Percentiles rank a stretch among this genome's conserved stretches.
Conservation (phyloP, 192 early-diverging fungal species). For the Backusella luteola region DNA sequence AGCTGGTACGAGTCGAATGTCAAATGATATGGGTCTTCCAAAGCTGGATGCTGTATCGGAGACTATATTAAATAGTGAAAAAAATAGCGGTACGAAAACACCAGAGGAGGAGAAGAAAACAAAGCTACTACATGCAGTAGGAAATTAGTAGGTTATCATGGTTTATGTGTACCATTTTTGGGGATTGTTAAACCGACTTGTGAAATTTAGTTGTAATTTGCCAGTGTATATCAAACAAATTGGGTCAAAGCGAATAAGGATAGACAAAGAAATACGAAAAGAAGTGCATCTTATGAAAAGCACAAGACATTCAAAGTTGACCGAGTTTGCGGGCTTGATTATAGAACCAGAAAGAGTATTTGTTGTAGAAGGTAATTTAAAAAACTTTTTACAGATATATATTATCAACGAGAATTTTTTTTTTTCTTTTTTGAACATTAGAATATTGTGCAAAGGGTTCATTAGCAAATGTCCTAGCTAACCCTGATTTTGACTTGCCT, state of each 20-base stretch:
- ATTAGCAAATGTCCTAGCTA: constrained; percentile 36
- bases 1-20: not conserved
- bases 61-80: not conserved
- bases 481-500: constrained; percentile 40
- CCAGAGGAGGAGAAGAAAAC: not conserved
- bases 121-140: not conserved
- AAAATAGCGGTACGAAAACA: not conserved
- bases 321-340: constrained; percentile 43
- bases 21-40: not conserved
- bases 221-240: constrained; percentile 29
- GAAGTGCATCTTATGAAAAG: constrained; percentile 22
- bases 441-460: constrained; percentile 45
- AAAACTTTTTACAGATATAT: not conserved
- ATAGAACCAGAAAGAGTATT: constrained; percentile 30
- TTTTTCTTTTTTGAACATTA: not conserved
- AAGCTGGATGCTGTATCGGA: not conserved
- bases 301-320: constrained; percentile 40
- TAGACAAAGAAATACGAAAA: constrained; percentile 10
- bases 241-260: constrained; percentile 10
- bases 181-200: not conserved
- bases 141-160: constrained; percentile 16
- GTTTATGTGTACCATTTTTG: not conserved
- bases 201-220: constrained; percentile 18
- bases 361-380: constrained; percentile 40
- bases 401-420: not conserved